Evolutionary conservation across 805 yeast species (phyloP), one percentile per base, ranked within the genome.

Genomic region (Grigorovia humatica): DNA sequence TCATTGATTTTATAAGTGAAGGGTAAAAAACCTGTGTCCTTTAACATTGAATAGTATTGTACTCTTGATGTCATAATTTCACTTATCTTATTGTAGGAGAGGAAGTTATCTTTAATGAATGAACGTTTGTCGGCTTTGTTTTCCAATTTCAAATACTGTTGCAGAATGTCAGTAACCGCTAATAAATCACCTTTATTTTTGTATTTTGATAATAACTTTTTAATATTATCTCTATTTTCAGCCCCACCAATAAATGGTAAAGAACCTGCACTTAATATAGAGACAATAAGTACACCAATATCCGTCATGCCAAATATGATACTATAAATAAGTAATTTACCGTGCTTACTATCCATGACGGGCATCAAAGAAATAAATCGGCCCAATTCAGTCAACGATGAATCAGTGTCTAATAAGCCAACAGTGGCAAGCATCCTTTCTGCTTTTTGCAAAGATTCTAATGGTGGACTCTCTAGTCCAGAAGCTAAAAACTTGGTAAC

Each of bases 251-350:
- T 65, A 63, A 90, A 87, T 1, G 96, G 96, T 32, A 59, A 50
- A 29, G 80, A 72, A 2, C 93, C 90, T 11, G 82, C 75, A 15
- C 89, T 79, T 43, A 85, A 69, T 2, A 88, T 74, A 0, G 96
- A 80, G 0, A 95, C 91, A n/a, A 88, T 70, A 0, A 93, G 80
- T n/a, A 89, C 72, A 53, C 90, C 83, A 18, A 77, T 70, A 27
- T 87, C 90, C 8, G 90, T 69, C 60, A 93, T 84, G 0, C 93
- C 93, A 65, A 91, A 87, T 5, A 90, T 76, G 44, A 91, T 80
- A 0, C 96, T 89, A 54, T 81, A 78, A 17, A 90, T 80, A 40
- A 91, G 70, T 49, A 90, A 67, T 60, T 91, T 91, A 9, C 96
- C 96, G 47, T 88, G 84, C 54, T 80, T 83, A 45, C 91, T 77